Conservation (phyloP, 441 rosid species). For the Populus tomentosa region DNA sequence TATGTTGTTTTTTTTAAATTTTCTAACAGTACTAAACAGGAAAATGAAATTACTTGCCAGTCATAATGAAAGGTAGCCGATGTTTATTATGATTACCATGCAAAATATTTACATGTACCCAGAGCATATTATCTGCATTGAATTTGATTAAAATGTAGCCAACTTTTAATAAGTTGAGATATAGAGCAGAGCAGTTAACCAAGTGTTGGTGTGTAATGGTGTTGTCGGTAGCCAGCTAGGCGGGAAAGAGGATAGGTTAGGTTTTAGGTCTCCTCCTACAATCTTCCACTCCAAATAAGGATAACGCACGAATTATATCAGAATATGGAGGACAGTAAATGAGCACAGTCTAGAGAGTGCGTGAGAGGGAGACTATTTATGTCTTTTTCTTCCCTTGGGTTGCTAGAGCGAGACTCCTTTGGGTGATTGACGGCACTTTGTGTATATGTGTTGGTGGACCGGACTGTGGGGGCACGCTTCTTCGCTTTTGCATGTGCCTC, state of each 20-base stretch:
- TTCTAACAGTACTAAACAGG: neutral
- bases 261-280: neutral
- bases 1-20: too few species aligned
- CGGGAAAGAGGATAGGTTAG: neutral
- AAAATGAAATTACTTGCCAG: neutral
- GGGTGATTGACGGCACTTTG: neutral
- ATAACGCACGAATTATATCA: neutral
- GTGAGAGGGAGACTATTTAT: neutral
- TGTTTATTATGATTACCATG: too few species aligned
- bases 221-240: neutral
- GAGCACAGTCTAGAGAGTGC: neutral
- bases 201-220: neutral
- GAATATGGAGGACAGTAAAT: constrained; percentile 26
- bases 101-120: neutral
- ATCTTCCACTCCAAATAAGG: neutral
- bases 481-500: constrained; percentile 34
- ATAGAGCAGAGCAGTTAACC: neutral
- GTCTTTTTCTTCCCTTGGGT: too few species aligned
- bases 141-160: neutral
- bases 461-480: neutral
- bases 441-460: neutral
- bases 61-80: neutral
- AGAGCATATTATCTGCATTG: too few species aligned
- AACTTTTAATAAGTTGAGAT: neutral
- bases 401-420: neutral